Evolutionary conservation across 495 filamentous ascomycete genomes (phyloP).

Genomic region (Penicillium manginii): DNA sequence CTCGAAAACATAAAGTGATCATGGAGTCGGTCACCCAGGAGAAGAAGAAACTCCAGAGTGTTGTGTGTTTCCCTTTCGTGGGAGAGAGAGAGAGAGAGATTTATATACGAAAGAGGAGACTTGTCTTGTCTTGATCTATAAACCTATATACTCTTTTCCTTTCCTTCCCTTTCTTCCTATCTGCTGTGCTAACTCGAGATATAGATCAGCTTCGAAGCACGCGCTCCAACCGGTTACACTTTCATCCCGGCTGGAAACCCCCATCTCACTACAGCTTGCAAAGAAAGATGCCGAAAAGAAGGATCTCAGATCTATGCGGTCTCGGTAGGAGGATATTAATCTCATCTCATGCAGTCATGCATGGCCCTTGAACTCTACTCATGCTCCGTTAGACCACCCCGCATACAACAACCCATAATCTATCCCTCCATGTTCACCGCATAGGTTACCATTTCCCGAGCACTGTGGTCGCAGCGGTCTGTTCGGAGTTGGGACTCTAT

Average conservation of each 20-base stretch:
- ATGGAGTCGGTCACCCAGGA: slow-evolving; percentile 60
- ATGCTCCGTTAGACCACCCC: slow-evolving; percentile 43
- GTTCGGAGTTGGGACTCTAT: slow-evolving; percentile 47
- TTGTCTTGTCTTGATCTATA: background rate
- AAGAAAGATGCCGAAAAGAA: slow-evolving; percentile 73
- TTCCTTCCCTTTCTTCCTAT: background rate
- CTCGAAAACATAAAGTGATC: slow-evolving; percentile 61
- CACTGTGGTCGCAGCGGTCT: slow-evolving; percentile 57
- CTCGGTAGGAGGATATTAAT: slow-evolving; percentile 57
- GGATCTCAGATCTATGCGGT: slow-evolving; percentile 75
- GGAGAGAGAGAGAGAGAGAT: too few relatives aligned
- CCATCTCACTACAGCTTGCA: slow-evolving; percentile 72
- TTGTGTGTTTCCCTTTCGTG: slow-evolving; percentile 47
- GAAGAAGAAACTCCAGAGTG: slow-evolving; percentile 61
- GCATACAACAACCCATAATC: slow-evolving; percentile 49
- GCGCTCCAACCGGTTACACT: slow-evolving; percentile 75
- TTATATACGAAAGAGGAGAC: too few relatives aligned
- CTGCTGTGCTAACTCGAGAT: background rate
- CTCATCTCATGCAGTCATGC: background rate
- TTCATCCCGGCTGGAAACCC: slow-evolving; percentile 86
- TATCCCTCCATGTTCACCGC: slow-evolving; percentile 72
- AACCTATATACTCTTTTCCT: slow-evolving; percentile 3
- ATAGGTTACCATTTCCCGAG: slow-evolving; percentile 79
- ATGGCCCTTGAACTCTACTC: slow-evolving; percentile 13
- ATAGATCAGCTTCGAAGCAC: slow-evolving; percentile 53